Conservation (phyloP, 108 stramenopile species). For the Cylindrotheca fusiformis region DNA sequence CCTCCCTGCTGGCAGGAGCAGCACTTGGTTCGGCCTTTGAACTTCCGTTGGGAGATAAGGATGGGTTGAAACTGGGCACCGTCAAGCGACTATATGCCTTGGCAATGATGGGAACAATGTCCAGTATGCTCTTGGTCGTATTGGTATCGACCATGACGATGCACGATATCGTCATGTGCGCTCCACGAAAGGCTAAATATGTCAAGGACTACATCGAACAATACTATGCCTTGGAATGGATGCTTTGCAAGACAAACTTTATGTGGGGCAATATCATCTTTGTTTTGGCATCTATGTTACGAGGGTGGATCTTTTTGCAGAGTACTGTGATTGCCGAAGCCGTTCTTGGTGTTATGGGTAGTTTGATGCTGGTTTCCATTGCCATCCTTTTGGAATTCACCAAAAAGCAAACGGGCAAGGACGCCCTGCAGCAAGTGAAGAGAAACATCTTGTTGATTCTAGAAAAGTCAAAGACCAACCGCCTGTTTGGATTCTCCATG, state of each 20-base stretch:
- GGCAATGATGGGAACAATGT: constrained; percentile 19
- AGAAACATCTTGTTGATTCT: background rate
- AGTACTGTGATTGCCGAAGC: background rate
- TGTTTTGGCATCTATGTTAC: background rate
- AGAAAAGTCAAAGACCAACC: background rate
- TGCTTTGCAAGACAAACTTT: constrained; percentile 2
- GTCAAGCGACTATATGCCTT: constrained; percentile 29
- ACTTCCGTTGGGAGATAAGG: constrained; percentile 16
- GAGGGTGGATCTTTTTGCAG: background rate
- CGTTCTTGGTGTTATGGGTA: background rate
- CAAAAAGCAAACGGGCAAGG: background rate
- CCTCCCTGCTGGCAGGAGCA: constrained; percentile 36
- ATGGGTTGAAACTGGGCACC: constrained; percentile 7
- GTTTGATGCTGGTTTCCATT: background rate
- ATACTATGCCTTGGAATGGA: constrained; percentile 2
- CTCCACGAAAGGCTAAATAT: background rate
- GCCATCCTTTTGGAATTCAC: constrained; percentile 3
- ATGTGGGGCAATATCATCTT: background rate
- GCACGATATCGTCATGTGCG: constrained; percentile 4
- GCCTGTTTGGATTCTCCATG: background rate
- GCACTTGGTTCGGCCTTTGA: constrained; percentile 34
- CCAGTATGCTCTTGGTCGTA: constrained; percentile 10
- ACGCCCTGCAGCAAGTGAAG: background rate
- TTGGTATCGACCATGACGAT: constrained; percentile 13
- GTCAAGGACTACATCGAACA: constrained; percentile 2